Evolutionary conservation across 768 basidiomycete genomes (phyloP).

Genomic region (Termitomyces sp.): DNA sequence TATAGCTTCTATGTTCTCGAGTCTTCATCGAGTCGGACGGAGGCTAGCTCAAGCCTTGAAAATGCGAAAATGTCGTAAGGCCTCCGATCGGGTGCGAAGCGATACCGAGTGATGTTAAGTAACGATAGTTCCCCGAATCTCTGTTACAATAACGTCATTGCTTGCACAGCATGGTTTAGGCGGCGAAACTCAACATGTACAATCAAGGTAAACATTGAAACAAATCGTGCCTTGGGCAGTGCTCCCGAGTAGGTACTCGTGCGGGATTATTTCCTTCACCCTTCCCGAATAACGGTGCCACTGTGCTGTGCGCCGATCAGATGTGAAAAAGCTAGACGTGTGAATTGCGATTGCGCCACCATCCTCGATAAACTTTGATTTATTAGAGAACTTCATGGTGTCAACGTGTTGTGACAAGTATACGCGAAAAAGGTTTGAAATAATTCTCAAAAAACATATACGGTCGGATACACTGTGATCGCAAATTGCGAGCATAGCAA

Average conservation of each 20-base stretch:
- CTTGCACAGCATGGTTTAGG: conserved; percentile 8
- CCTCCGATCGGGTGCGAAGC: too few relatives aligned
- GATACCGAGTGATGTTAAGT: too few relatives aligned
- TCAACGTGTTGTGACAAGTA: too few relatives aligned
- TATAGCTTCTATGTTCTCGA: too few relatives aligned
- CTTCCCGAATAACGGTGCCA: neutral
- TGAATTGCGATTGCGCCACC: neutral
- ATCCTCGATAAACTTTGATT: neutral
- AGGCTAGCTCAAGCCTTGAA: neutral
- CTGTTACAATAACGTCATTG: neutral
- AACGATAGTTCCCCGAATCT: too few relatives aligned
- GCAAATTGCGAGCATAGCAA: neutral
- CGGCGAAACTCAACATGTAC: neutral
- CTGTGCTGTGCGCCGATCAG: neutral
- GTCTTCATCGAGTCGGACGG: too few relatives aligned
- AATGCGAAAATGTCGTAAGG: too few relatives aligned
- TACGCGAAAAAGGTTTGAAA: too few relatives aligned
- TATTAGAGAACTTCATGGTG: neutral
- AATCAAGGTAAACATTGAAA: neutral
- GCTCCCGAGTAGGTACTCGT: neutral
- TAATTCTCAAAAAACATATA: neutral
- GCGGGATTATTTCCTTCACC: neutral
- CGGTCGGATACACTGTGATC: neutral
- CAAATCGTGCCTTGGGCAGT: neutral
- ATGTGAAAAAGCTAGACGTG: neutral